Percentiles rank a stretch among this genome's conserved stretches.
These are phyloP conservation scores for Cercospora janseana DNA, from an alignment of 2,329 filamentous ascomycete species.

Conservation along the genomic window DNA sequence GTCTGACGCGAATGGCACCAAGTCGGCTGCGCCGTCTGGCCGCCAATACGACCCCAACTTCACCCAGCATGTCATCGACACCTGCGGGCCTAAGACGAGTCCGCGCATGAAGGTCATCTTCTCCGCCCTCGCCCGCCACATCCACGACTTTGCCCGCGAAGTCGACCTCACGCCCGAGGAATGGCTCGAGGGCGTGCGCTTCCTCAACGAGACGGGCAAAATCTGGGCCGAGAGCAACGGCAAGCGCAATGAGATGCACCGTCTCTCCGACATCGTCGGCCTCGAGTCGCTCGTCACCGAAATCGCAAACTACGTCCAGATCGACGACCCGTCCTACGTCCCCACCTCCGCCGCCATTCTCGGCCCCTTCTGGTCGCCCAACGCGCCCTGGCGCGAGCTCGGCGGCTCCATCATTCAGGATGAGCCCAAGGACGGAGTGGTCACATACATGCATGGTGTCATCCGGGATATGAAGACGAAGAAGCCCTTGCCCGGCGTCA, in stretches of 20 bases:
- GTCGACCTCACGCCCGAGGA: conserved; percentile 74
- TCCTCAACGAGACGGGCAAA: conserved; percentile 72
- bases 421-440: conserved; percentile 56
- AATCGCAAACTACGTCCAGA: conserved; percentile 60
- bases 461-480: conserved; percentile 65
- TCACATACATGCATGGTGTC: conserved; percentile 67
- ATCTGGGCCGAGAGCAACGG: conserved; percentile 56
- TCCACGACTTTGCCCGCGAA: conserved; percentile 77
- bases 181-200: conserved; percentile 73
- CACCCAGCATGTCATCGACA: conserved; percentile 69
- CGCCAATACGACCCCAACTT: conserved; percentile 70
- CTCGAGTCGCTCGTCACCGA: conserved; percentile 69
- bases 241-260: conserved; percentile 71
- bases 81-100: conserved; percentile 67
- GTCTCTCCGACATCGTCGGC: conserved; percentile 70
- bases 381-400: conserved; percentile 66
- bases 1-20: conserved; percentile 9
- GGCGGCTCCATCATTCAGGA: conserved; percentile 67
- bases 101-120: conserved; percentile 65
- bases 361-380: conserved; percentile 74
- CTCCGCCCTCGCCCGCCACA: conserved; percentile 63
- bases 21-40: conserved; percentile 13
- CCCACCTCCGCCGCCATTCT: conserved; percentile 75
- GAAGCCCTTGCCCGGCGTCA: conserved; percentile 63
- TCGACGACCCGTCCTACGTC: conserved; percentile 59